Percentiles rank a stretch among this genome's conserved stretches.
phyloP scores from a whole-genome alignment of 768 basidiomycete species.

The Boletus rubescentipes region DNA sequence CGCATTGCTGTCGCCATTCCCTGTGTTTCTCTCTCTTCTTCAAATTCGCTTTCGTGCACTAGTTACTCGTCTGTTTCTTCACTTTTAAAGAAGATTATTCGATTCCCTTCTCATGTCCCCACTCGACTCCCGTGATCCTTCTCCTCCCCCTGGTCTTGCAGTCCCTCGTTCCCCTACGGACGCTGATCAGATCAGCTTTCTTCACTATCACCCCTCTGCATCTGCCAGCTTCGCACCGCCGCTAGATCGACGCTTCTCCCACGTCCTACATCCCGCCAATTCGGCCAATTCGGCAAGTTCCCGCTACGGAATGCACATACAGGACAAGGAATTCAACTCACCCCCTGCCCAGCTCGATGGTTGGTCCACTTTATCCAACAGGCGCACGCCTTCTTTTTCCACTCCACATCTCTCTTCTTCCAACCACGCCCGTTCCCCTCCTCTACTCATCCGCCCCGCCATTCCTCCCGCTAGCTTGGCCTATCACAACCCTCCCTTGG shows the following conservation, averaged over 20 bases:
- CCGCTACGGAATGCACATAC: conserved; percentile 36
- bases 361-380: conserved; percentile 37
- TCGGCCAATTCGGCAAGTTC: conserved; percentile 30
- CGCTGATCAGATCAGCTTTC: conserved; percentile 27
- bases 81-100: conserved; percentile 24
- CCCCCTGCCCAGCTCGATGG: conserved; percentile 24
- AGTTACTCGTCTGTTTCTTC: conserved; percentile 30
- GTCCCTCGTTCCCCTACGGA: conserved; percentile 30
- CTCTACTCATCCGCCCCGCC: conserved; percentile 28
- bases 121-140: conserved; percentile 42
- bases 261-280: conserved; percentile 13
- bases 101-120: conserved; percentile 40
- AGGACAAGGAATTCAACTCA: conserved; percentile 37
- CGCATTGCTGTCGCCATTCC: conserved; percentile 34
- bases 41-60: conserved; percentile 31
- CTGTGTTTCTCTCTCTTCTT: conserved; percentile 18
- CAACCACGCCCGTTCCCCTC: conserved; percentile 46
- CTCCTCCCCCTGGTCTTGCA: conserved; percentile 33
- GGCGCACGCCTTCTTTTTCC: conserved; percentile 28
- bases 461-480: conserved; percentile 12
- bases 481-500: conserved; percentile 19
- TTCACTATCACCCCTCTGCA: conserved; percentile 14
- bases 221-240: conserved; percentile 7
- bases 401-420: conserved; percentile 37
- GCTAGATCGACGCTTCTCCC: conserved; percentile 25